Evolutionary conservation across 768 basidiomycete species (phyloP).

Genomic region (Paxillus involutus): DNA sequence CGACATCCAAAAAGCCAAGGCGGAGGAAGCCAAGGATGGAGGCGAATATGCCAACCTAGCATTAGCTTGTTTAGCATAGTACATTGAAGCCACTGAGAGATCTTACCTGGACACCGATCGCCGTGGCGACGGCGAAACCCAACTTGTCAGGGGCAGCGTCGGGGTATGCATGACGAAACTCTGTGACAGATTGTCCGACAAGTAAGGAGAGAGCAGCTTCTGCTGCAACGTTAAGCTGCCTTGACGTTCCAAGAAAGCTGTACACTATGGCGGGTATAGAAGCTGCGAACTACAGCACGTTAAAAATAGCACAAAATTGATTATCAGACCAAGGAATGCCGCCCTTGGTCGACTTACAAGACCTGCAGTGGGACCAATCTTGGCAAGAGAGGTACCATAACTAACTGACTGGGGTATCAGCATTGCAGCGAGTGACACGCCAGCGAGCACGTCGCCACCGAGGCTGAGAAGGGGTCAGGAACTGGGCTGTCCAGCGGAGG

Average conservation of each 20-base stretch:
- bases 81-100: not conserved
- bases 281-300: constrained; percentile 63
- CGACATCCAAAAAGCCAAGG: constrained; percentile 91
- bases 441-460: constrained; percentile 77
- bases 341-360: constrained; percentile 49
- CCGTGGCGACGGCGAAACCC: constrained; percentile 70
- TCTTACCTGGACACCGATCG: constrained; percentile 79
- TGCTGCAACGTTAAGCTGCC: constrained; percentile 80
- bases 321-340: not conserved
- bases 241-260: constrained; percentile 84
- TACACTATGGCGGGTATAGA: constrained; percentile 88
- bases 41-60: constrained; percentile 79
- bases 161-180: constrained; percentile 53
- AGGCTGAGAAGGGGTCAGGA: constrained; percentile 37
- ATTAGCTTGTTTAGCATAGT: not conserved
- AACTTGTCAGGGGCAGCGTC: constrained; percentile 45
- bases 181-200: constrained; percentile 82
- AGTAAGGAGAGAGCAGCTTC: constrained; percentile 88
- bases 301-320: not conserved
- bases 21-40: constrained; percentile 85
- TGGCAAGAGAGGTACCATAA: constrained; percentile 87
- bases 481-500: not conserved
- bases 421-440: constrained; percentile 82
- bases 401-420: constrained; percentile 87
- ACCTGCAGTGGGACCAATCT: constrained; percentile 82